Evolutionary conservation across 108 stramenopile species (phyloP).

Genomic region (Pseudonitzschia multistriata): DNA sequence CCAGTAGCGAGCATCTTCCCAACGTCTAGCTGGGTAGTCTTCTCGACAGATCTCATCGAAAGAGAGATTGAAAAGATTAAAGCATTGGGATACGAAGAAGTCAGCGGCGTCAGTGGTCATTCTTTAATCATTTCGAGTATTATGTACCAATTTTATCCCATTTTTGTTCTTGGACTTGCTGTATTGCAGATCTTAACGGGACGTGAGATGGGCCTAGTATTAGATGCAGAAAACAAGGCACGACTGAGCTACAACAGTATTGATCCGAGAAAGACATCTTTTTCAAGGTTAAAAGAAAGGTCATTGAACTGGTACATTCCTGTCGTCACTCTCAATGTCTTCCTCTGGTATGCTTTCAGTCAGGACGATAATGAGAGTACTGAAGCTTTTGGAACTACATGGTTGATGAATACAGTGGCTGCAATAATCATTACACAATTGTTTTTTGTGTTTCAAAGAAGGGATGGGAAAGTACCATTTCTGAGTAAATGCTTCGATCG

Average conservation of each 20-base stretch:
- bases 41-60: slow-evolving; percentile 50
- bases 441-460: slow-evolving; percentile 16
- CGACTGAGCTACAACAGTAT: slow-evolving; percentile 42
- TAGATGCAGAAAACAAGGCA: slow-evolving; percentile 48
- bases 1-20: slow-evolving; percentile 61
- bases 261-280: slow-evolving; percentile 4
- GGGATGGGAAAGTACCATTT: slow-evolving; percentile 1
- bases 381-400: not conserved
- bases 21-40: slow-evolving; percentile 59
- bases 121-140: slow-evolving; percentile 47
- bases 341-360: slow-evolving; percentile 9
- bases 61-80: slow-evolving; percentile 43
- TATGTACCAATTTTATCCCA: slow-evolving; percentile 54
- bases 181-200: slow-evolving; percentile 9
- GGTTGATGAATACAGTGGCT: slow-evolving; percentile 12
- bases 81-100: slow-evolving; percentile 5
- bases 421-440: slow-evolving; percentile 14
- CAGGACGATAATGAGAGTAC: not conserved
- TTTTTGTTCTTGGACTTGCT: slow-evolving; percentile 16
- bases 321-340: not conserved
- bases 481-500: slow-evolving; percentile 1
- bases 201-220: slow-evolving; percentile 67
- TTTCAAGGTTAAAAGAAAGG: slow-evolving; percentile 26
- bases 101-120: slow-evolving; percentile 28
- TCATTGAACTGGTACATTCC: slow-evolving; percentile 34